phyloP scores from a whole-genome alignment of 2,329 filamentous ascomycete genomes.

The Exutisphaerella laricina region DNA sequence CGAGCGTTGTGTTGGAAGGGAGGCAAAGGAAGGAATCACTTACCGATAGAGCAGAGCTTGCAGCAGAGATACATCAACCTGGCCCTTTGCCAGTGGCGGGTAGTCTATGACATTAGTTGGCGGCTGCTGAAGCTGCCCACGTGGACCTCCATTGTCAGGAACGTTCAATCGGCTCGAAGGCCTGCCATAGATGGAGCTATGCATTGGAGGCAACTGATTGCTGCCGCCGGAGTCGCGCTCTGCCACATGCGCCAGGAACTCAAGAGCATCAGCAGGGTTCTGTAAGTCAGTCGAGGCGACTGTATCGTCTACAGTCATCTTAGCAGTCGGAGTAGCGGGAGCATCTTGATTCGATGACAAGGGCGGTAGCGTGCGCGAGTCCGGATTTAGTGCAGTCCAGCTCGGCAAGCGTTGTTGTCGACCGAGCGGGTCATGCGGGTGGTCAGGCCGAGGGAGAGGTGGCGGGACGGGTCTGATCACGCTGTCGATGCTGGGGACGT shows the following conservation, averaged over 20 bases:
- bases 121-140: slow-evolving; percentile 6
- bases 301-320: slow-evolving; percentile 31
- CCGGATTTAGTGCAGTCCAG: slow-evolving; percentile 23
- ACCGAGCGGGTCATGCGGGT: slow-evolving; percentile 13
- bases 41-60: slow-evolving; percentile 25
- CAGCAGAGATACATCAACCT: slow-evolving; percentile 28
- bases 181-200: slow-evolving; percentile 22
- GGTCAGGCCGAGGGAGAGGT: slow-evolving; percentile 12
- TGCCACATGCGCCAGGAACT: slow-evolving; percentile 32
- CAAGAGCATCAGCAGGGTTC: slow-evolving; percentile 33
- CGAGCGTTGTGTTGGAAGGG: no score
- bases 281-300: slow-evolving; percentile 31
- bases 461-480: slow-evolving; percentile 14
- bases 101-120: slow-evolving; percentile 25
- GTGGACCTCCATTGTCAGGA: slow-evolving; percentile 11
- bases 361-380: slow-evolving; percentile 26
- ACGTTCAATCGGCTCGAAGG: slow-evolving; percentile 10
- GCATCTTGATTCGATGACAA: slow-evolving; percentile 22
- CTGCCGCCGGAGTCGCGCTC: slow-evolving; percentile 26
- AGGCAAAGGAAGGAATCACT: no score
- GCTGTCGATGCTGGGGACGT: slow-evolving; percentile 19
- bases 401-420: slow-evolving; percentile 19
- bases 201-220: slow-evolving; percentile 29
- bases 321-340: slow-evolving; percentile 21
- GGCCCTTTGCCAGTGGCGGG: slow-evolving; percentile 27